Percentiles rank a stretch among this genome's conserved stretches.
Evolutionary conservation across 257 asterid genomes (phyloP).

Genomic region (Solanum sejunctum): DNA sequence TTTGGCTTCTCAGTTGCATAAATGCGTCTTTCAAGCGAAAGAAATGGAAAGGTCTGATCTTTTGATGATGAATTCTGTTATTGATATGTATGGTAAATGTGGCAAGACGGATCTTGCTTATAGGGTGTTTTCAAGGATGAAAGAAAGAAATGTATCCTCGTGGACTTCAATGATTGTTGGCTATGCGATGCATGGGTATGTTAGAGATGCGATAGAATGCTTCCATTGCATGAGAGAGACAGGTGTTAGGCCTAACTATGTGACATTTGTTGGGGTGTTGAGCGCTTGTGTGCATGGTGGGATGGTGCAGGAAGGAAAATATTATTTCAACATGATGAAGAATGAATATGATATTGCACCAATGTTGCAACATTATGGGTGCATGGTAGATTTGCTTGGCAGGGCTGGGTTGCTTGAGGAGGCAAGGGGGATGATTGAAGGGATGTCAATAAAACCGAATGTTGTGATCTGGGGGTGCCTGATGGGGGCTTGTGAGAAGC

Average conservation of each 20-base stretch:
- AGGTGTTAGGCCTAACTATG: slow-evolving; percentile 53
- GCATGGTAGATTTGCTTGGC: slow-evolving; percentile 86
- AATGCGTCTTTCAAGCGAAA: slow-evolving; percentile 48
- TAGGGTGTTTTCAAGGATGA: slow-evolving; percentile 48
- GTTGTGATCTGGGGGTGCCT: slow-evolving; percentile 79
- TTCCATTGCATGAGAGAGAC: slow-evolving; percentile 46
- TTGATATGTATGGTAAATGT: slow-evolving; percentile 87
- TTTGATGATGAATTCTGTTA: slow-evolving; percentile 65
- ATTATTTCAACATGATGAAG: slow-evolving; percentile 57
- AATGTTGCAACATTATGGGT: slow-evolving; percentile 62
- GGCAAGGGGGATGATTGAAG: slow-evolving; percentile 59
- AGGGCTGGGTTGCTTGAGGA: slow-evolving; percentile 68
- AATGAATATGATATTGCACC: slow-evolving; percentile 42
- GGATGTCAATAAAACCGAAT: slow-evolving; percentile 81
- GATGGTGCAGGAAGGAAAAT: slow-evolving; percentile 56
- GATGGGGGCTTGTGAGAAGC: slow-evolving; percentile 92
- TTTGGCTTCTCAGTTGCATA: slow-evolving; percentile 72
- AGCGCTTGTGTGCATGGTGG: slow-evolving; percentile 97
- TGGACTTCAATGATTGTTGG: slow-evolving; percentile 93
- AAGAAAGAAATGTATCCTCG: slow-evolving; percentile 61
- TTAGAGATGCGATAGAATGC: slow-evolving; percentile 41
- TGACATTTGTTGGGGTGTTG: slow-evolving; percentile 74
- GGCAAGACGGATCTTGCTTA: slow-evolving; percentile 80
- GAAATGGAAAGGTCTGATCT: slow-evolving; percentile 26
- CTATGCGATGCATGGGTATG: slow-evolving; percentile 67